Base-by-base conservation (phyloP, 2,329 filamentous ascomycete species). In the Fusarium transvaalense region DNA sequence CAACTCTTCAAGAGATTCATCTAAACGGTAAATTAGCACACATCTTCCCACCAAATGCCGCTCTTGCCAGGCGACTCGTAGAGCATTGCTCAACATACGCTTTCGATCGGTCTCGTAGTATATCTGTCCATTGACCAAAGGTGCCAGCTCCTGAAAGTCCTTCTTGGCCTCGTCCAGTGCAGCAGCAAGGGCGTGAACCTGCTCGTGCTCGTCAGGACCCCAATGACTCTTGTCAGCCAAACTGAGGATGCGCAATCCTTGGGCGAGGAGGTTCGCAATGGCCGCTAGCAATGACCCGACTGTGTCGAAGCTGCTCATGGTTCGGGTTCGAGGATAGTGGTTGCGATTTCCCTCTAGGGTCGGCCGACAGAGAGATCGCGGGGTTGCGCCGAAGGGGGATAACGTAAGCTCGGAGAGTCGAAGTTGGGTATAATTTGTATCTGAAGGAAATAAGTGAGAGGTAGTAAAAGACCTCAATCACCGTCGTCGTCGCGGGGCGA, bases 171-270 rank as follows among this genome's bases (percentile, higher is more conserved):
- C 85, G 74, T 88, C 85, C 52, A 89, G 80, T n/a, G 82, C 80
- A 35, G 82, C 79, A 71, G 88, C 83, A 55, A 89, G 79, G 48
- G 85, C 82, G 58, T 82, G 84, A 59, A 85, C 76, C 78, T 89
- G 87, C 73, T 88, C 86, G 74, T 86, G 84, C 78, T 89, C 86
- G 80, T 88, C 86, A 23, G 81, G 78, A 0, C 83, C 85, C 87
- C 87, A 89, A 64, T 84, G 83, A 43, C 82, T 82, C 77, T 88
- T 88, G 76, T 89, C 86, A 71, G 86, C 83, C 69, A 86, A 82
- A 78, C 81, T 81, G 73, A 89, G 78, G 69, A 84, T 84, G 73
- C 85, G 85, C 70, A 88, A 77, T 61, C 81, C 82, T 68, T 87
- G 84, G 73, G 80, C 81, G 71, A 88, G 76, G 53, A 83, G 80